Percentiles rank a stretch among this genome's conserved stretches.
Conservation (phyloP, 345 rosid species). For the Citrus medica region DNA sequence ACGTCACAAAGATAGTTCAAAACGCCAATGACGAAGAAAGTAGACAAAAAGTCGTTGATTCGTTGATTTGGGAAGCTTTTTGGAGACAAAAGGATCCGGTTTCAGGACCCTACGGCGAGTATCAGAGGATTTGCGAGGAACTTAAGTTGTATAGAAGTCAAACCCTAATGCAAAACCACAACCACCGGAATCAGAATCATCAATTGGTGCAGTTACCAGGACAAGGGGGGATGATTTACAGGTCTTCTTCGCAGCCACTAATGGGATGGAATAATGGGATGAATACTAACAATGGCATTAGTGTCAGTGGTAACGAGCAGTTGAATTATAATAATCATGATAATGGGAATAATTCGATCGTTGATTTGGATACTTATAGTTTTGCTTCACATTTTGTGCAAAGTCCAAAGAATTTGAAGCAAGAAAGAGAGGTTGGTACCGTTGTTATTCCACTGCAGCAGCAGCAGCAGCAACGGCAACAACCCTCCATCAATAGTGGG, state of each 20-base stretch:
- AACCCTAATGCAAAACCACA: not conserved
- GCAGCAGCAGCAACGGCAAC: conserved; percentile 15
- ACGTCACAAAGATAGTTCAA: conserved; percentile 50
- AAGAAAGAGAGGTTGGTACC: conserved; percentile 19
- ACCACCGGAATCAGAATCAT: conserved; percentile 7
- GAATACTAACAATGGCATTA: not conserved
- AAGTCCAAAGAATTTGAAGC: conserved; percentile 18
- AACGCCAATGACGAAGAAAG: conserved; percentile 38
- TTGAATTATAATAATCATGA: not conserved
- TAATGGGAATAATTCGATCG: conserved; percentile 4
- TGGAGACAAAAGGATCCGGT: conserved; percentile 67
- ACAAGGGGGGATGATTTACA: not conserved
- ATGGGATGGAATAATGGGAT: not conserved
- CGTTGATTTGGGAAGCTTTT: conserved; percentile 78
- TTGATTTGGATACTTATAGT: conserved; percentile 21
- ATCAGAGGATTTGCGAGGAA: conserved; percentile 45
- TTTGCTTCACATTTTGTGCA: conserved; percentile 21
- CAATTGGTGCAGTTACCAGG: conserved; percentile 7
- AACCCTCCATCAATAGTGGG: conserved; percentile 5
- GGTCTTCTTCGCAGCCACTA: not conserved
- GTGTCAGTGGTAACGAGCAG: not conserved
- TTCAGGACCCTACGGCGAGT: conserved; percentile 61
- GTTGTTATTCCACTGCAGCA: conserved; percentile 6
- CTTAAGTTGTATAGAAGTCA: conserved; percentile 41
- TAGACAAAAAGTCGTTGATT: conserved; percentile 44